A percentile compares a stretch with the other conserved stretches of the same genome.
Evolutionary conservation across 495 filamentous ascomycete species (phyloP).

Genomic region (Penicillium lagena): DNA sequence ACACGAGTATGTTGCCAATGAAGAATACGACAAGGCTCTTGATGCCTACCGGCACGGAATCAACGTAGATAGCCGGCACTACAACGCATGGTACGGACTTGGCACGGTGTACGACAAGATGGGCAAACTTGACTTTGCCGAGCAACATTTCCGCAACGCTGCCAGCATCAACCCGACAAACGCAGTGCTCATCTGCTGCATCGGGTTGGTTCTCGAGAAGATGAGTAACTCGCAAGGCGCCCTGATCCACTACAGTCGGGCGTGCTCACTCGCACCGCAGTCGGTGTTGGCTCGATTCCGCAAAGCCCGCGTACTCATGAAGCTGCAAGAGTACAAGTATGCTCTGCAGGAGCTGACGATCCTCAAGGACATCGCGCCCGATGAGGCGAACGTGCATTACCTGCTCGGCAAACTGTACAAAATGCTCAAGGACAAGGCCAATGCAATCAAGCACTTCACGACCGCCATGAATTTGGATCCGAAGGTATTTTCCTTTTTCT

Average conservation of each 20-base stretch:
- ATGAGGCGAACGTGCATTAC: constrained; percentile 95
- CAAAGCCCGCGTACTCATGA: constrained; percentile 82
- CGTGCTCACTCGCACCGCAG: constrained; percentile 72
- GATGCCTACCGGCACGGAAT: constrained; percentile 77
- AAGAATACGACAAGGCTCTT: constrained; percentile 93
- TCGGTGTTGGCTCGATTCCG: constrained; percentile 80
- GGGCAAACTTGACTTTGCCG: constrained; percentile 84
- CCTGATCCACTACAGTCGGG: constrained; percentile 70
- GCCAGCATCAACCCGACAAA: constrained; percentile 86
- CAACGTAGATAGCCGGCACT: constrained; percentile 78
- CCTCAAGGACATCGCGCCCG: constrained; percentile 82
- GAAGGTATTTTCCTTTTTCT: constrained; percentile 59
- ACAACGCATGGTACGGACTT: constrained; percentile 96
- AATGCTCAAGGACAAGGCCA: constrained; percentile 64
- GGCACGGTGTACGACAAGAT: constrained; percentile 90
- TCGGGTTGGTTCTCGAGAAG: constrained; percentile 83
- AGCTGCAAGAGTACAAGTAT: constrained; percentile 59
- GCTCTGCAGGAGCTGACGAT: constrained; percentile 75
- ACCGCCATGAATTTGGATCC: constrained; percentile 93
- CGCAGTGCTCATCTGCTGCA: constrained; percentile 80
- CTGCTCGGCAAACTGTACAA: constrained; percentile 84
- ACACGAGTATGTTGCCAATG: constrained; percentile 93
- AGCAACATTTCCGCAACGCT: constrained; percentile 84
- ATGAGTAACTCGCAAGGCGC: constrained; percentile 73
- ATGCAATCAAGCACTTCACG: constrained; percentile 86